Evolutionary conservation across 768 basidiomycete genomes (phyloP).

Genomic region (Termitomyces sp.): DNA sequence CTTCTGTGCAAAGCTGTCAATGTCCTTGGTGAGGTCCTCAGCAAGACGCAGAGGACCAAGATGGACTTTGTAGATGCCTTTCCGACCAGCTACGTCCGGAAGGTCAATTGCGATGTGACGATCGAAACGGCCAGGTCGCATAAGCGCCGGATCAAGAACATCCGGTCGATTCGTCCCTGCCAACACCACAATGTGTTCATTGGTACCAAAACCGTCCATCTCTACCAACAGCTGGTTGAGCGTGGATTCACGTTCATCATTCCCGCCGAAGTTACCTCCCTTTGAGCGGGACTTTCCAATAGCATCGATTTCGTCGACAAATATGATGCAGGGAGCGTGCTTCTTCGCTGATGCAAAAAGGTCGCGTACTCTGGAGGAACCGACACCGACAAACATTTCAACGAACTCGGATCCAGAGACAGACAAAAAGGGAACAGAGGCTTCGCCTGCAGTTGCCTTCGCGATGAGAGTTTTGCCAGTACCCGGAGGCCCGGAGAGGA

Average conservation of each 20-base stretch:
- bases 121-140: conserved; percentile 98
- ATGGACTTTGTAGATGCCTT: conserved; percentile 93
- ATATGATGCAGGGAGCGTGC: conserved; percentile 97
- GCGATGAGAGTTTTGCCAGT: conserved; percentile 98
- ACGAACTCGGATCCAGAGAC: conserved; percentile 99
- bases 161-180: conserved; percentile 97
- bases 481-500: conserved; percentile 93
- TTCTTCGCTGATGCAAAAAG: conserved; percentile 97
- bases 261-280: conserved; percentile 74
- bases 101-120: conserved; percentile 93
- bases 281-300: conserved; percentile 92
- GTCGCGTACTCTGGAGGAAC: conserved; percentile 94
- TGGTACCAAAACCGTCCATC: conserved; percentile 99
- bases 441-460: conserved; percentile 98
- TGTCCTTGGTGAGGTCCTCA: conserved; percentile 42
- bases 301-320: conserved; percentile 98
- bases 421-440: conserved; percentile 95
- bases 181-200: conserved; percentile 93
- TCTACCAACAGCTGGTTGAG: conserved; percentile 97
- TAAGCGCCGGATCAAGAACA: conserved; percentile 90
- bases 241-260: conserved; percentile 97
- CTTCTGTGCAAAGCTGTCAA: conserved; percentile 74
- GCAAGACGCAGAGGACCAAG: conserved; percentile 76
- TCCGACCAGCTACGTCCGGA: conserved; percentile 90
- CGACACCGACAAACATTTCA: conserved; percentile 99